Base-by-base conservation (phyloP, 2,329 filamentous ascomycete genomes). In the Didymella pinodella region DNA sequence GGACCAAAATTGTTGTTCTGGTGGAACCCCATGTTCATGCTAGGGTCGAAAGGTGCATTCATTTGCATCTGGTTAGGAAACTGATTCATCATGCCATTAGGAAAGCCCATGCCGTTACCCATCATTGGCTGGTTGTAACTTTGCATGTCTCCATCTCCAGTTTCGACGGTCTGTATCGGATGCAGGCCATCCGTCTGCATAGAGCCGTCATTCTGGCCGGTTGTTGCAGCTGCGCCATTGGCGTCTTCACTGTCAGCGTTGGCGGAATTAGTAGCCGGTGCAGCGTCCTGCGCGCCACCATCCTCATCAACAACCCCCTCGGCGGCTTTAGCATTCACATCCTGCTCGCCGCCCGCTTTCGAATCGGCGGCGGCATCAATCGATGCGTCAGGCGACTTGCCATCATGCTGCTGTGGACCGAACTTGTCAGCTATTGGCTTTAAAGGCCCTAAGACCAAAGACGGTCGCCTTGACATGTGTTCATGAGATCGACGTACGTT, bases 1-100 rank as follows among this genome's bases (percentile, higher is more conserved):
- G 79, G 77, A 41, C 76, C 80, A 62, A 71, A 76, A 29, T 75
- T 75, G 44, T 76, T 76, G 46, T 77, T 77, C 10, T 65, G 62
- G 38, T 69, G 63, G 56, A 67, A 75, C 8, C 69, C 79, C 75
- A 63, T 79, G 72, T 71, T 77, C 66, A 71, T 69, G 50, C 73
- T 77, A 43, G 77, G 66, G 52, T 75, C 75, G 63, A 77, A 74
- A 55, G 77, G 70, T 44, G 75, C 68, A 61, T 78, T 76, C 65
- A 79, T 76, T 49, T 75, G 64, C 66, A 56, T 56, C 66, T 89
- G 88, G 71, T 88, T 84, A 70, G 84, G 81, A 76, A 84, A 87
- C 64, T 73, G 68, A 57, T 73, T 72, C 68, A 75, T 74, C 71
- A 75, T 75, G 26, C 66, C 70, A 31, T 66, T 64, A 36, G 54